Base-by-base conservation (phyloP, 2,329 filamentous ascomycete species). In the Coniochaeta prunicola region DNA sequence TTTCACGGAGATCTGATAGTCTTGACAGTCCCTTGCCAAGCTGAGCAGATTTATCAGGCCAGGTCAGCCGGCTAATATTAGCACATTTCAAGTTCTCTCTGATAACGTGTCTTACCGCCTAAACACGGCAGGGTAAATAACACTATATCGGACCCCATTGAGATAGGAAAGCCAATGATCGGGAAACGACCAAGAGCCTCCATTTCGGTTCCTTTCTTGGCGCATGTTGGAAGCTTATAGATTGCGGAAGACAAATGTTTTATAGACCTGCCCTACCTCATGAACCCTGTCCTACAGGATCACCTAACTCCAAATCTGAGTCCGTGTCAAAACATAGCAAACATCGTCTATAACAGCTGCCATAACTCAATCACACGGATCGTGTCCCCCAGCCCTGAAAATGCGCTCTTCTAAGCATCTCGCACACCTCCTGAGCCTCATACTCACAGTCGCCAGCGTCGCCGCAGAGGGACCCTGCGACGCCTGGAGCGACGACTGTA, bases 401-500 rank as follows among this genome's bases (percentile, higher is more conserved):
- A 36, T 36, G 34, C 34, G 12, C 12, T 4, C 34, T 36, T 15
- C 13, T 4, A 36, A 9, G 4, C 12, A 15, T 36, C 34, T 9
- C 13, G 12, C 34, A 15, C 34, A 4, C 6, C 13, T 36, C 13
- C 34, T 36, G 13, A 36, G 12, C 17, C 34, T 36, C 7, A 15
- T 15, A 4, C 6, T 36, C 34, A 15, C 34, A 36, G 4, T 15
- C 13, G 34, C 34, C 34, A 36, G 6, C 17, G 34, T 36, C 13
- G 34, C 34, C 34, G 21, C 45, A n/a, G 57, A 59, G 28, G 57
- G 45, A 31, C 60, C 57, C 1, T 62, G 59, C 19, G 59, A 62
- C 48, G 57, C 60, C 34, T 60, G n/a, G 57, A 60, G 59, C 48
- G 57, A 60, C 34, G 56, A 45, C 9, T 62, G 57, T 38, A 54